A percentile compares a stretch with the other conserved stretches of the same genome.
These are phyloP conservation scores for Calamus simplicifolius DNA, from an alignment of 176 grass and related monocot species.

Conservation along the genomic window DNA sequence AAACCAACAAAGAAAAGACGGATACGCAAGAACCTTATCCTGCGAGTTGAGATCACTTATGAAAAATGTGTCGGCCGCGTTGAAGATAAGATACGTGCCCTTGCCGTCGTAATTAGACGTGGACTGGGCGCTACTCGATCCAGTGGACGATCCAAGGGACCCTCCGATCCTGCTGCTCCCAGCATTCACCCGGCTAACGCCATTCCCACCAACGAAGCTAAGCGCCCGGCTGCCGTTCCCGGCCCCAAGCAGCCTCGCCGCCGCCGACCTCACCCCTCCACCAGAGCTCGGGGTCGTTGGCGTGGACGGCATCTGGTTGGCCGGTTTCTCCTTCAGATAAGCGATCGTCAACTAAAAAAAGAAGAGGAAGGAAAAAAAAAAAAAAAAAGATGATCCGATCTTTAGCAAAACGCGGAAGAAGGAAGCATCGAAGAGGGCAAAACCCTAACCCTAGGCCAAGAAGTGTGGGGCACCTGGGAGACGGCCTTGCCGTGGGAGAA, in stretches of 20 bases:
- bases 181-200: conserved; percentile 44
- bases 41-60: conserved; percentile 90
- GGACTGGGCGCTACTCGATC: conserved; percentile 33
- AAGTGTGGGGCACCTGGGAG: conserved; percentile 4
- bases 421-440: too few species aligned
- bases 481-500: conserved; percentile 15
- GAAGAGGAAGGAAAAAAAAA: too few species aligned
- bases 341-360: conserved; percentile 74
- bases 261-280: conserved; percentile 78
- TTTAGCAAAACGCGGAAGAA: too few species aligned
- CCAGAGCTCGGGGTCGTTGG: conserved; percentile 48
- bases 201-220: conserved; percentile 73
- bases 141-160: conserved; percentile 27
- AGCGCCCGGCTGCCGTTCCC: conserved; percentile 64
- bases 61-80: conserved; percentile 62
- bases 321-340: conserved; percentile 74
- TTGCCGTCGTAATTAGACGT: conserved; percentile 68
- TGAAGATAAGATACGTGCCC: conserved; percentile 86
- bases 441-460: background rate
- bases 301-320: conserved; percentile 47
- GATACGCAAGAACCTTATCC: conserved; percentile 43
- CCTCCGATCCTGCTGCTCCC: conserved; percentile 64
- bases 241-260: conserved; percentile 59
- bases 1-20: conserved; percentile 2
- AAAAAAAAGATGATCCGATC: too few species aligned